Conservation (phyloP, 75 land plant species). For the Pinus albicaulis region DNA sequence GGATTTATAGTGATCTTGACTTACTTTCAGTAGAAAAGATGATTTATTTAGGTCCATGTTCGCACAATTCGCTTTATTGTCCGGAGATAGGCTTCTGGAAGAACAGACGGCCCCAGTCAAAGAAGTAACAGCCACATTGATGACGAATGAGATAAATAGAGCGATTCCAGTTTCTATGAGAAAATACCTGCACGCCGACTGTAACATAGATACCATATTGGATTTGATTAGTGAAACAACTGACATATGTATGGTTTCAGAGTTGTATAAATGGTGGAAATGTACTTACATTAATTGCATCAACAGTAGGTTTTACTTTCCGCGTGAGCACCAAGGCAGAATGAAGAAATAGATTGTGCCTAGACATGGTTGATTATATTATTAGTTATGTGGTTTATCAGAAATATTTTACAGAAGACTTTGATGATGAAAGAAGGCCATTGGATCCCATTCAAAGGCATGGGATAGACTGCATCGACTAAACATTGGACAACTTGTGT, state of each 20-base stretch:
- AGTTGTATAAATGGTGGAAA: too few relatives aligned
- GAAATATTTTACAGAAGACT: too few relatives aligned
- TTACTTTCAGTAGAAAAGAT: conserved; percentile 72
- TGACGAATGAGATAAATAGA: conserved; percentile 66
- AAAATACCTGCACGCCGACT: conserved; percentile 88
- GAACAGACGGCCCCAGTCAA: conserved; percentile 81
- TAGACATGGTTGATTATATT: conserved; percentile 11
- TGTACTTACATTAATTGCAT: conserved; percentile 65
- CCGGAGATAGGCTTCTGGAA: conserved; percentile 31
- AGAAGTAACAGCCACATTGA: conserved; percentile 74
- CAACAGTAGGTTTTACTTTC: conserved; percentile 58
- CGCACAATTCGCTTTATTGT: conserved; percentile 47
- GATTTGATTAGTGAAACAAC: too few relatives aligned
- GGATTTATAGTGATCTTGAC: too few relatives aligned
- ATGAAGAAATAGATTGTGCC: conserved; percentile 92
- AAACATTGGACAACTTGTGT: too few relatives aligned
- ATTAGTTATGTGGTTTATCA: too few relatives aligned
- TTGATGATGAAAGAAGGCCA: too few relatives aligned
- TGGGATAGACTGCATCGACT: too few relatives aligned
- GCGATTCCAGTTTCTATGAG: conserved; percentile 73
- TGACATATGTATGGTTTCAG: too few relatives aligned
- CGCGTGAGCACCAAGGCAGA: conserved; percentile 90
- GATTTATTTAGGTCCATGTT: conserved; percentile 80
- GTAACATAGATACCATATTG: neutral
- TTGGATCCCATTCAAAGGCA: neutral